Percentiles rank a stretch among this genome's conserved stretches.
Conservation (phyloP, 331 rosid genomes). For the Acacia concinna region DNA sequence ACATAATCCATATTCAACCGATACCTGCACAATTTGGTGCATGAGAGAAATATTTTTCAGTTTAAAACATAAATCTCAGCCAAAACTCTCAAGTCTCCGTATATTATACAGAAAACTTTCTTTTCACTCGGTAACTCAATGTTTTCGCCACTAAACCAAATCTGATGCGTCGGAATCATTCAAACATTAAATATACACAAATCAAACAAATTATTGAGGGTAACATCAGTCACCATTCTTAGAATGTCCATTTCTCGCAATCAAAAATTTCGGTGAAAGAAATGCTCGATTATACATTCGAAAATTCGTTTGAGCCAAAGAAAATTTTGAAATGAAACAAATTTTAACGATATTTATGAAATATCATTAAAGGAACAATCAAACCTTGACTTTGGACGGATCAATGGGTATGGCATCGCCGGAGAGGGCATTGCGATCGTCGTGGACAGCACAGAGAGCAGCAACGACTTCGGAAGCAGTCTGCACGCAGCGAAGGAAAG, state of each 20-base stretch:
- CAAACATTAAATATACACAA: neutral
- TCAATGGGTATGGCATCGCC: slow-evolving; percentile 28
- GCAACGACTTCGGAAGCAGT: slow-evolving; percentile 54
- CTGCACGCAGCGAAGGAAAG: slow-evolving; percentile 84
- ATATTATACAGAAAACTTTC: neutral
- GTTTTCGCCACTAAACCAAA: neutral
- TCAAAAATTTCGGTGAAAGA: neutral
- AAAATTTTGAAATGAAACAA: neutral
- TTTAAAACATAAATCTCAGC: neutral
- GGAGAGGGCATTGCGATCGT: slow-evolving; percentile 7
- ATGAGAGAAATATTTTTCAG: neutral
- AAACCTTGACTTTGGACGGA: slow-evolving; percentile 57
- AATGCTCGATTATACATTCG: neutral
- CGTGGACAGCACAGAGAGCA: slow-evolving; percentile 42
- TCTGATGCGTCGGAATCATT: neutral
- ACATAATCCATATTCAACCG: slow-evolving; percentile 76
- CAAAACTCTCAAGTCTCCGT: neutral
- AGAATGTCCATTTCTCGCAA: neutral
- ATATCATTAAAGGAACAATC: neutral
- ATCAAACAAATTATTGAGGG: neutral
- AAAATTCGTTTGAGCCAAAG: neutral
- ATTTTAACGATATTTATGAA: neutral
- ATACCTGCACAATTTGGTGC: slow-evolving; percentile 45
- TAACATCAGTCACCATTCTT: neutral
- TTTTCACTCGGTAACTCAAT: neutral